phyloP scores from a whole-genome alignment of 352 stramenopile species.

The Globisporangium iwayamae region DNA sequence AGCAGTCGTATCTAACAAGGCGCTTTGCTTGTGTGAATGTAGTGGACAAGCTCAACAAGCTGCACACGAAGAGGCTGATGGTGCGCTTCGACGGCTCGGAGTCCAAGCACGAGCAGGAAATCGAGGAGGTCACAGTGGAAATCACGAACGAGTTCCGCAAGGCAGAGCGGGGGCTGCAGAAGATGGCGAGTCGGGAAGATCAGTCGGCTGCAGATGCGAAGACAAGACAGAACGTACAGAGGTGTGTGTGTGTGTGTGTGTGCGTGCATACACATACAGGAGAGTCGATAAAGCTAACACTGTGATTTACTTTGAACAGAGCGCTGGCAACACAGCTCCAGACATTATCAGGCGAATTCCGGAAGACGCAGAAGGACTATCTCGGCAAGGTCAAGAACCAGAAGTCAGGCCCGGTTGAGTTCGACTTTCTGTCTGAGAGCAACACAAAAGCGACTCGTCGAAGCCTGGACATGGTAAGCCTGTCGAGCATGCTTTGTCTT shows the following conservation, averaged over 20 bases:
- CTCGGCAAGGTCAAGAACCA: slow-evolving; percentile 94
- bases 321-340: slow-evolving; percentile 96
- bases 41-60: slow-evolving; percentile 84
- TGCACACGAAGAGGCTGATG: slow-evolving; percentile 85
- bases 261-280: not conserved
- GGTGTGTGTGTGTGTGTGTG: slow-evolving; percentile 35
- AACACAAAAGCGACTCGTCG: slow-evolving; percentile 56
- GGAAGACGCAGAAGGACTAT: slow-evolving; percentile 98
- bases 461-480: slow-evolving; percentile 47
- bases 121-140: slow-evolving; percentile 71
- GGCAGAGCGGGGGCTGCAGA: slow-evolving; percentile 68
- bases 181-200: slow-evolving; percentile 70
- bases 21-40: not conserved
- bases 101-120: slow-evolving; percentile 83
- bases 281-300: not conserved
- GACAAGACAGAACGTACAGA: slow-evolving; percentile 82
- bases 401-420: slow-evolving; percentile 93
- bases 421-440: slow-evolving; percentile 86
- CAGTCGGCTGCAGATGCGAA: slow-evolving; percentile 80
- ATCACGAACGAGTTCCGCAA: slow-evolving; percentile 84
- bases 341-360: slow-evolving; percentile 94
- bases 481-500: not conserved
- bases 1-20: slow-evolving; percentile 4
- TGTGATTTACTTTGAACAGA: slow-evolving; percentile 19
- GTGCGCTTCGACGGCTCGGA: slow-evolving; percentile 85